Conservation (phyloP, 2,329 filamentous ascomycete genomes). For the Fusarium subtropicale region DNA sequence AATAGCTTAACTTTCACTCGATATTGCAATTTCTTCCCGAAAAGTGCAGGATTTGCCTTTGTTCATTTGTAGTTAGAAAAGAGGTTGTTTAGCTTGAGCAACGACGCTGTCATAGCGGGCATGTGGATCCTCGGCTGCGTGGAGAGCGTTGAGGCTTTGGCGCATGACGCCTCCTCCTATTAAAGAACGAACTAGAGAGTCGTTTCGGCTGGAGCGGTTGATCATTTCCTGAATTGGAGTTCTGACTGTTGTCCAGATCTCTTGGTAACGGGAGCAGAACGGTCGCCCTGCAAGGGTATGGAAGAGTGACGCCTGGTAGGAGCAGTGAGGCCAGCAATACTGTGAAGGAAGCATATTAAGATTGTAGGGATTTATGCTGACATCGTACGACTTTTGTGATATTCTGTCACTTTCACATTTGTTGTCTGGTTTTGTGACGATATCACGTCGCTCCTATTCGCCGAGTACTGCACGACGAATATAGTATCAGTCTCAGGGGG, state of each 20-base stretch:
- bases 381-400: neutral
- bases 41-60: neutral
- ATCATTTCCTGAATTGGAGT: neutral
- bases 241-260: slow-evolving; percentile 7
- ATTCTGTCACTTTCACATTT: neutral
- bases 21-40: slow-evolving; percentile 9
- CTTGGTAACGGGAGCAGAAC: slow-evolving; percentile 11
- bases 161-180: slow-evolving; percentile 26
- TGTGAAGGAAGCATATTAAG: no score
- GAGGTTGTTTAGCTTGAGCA: neutral
- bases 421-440: neutral
- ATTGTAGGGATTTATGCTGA: neutral
- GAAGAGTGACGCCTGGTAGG: neutral
- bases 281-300: neutral
- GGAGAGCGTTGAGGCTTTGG: slow-evolving; percentile 27
- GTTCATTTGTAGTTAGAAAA: slow-evolving; percentile 9
- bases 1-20: slow-evolving; percentile 5
- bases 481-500: neutral
- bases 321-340: neutral
- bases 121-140: slow-evolving; percentile 18
- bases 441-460: neutral
- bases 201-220: slow-evolving; percentile 12
- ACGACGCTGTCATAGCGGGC: neutral
- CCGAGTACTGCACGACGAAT: neutral
- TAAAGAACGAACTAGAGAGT: slow-evolving; percentile 4